phyloP scores from a whole-genome alignment of 768 basidiomycete genomes.

The Suillus hirtellus region DNA sequence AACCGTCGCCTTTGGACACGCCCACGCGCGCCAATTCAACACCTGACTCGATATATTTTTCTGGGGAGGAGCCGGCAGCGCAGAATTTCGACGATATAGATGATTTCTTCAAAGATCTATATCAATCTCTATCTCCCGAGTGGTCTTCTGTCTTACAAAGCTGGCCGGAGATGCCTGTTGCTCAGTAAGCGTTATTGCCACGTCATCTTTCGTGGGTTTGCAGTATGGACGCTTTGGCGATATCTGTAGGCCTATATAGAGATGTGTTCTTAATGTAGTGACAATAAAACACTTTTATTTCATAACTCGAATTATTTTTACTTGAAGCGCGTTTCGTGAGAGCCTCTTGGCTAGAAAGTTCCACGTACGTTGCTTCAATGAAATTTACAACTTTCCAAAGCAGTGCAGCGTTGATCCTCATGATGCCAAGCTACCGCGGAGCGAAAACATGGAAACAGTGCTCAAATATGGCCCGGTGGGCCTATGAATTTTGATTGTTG shows the following conservation, averaged over 20 bases:
- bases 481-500: background rate
- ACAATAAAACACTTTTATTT: background rate
- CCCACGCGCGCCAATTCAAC: too few relatives aligned
- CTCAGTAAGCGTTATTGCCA: background rate
- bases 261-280: background rate
- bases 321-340: background rate
- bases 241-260: background rate
- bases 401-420: background rate
- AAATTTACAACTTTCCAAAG: background rate
- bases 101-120: background rate
- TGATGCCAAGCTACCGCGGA: background rate
- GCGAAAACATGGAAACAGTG: background rate
- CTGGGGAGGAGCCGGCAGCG: background rate
- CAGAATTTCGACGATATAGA: background rate
- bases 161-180: background rate
- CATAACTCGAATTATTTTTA: background rate
- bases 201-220: background rate
- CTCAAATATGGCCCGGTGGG: background rate
- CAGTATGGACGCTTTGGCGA: constrained; percentile 2
- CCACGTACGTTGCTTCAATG: too few relatives aligned
- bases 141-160: background rate
- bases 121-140: background rate
- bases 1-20: background rate
- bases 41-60: background rate
- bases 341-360: too few relatives aligned